These are phyloP conservation scores for Acer saccharum DNA, from an alignment of 345 rosid species.

Conservation along the genomic window DNA sequence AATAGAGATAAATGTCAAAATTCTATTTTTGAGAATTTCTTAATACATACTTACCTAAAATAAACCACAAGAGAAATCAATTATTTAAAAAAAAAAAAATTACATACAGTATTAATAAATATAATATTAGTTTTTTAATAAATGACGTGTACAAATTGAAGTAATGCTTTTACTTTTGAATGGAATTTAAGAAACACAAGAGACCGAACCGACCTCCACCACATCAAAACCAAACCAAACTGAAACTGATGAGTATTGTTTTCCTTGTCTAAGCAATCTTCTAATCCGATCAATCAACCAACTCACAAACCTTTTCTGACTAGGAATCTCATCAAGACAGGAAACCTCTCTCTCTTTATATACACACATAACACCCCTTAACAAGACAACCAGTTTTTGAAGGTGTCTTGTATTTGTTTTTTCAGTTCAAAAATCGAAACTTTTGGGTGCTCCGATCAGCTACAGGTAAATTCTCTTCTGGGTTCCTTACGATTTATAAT, in stretches of 20 bases:
- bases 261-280: background rate
- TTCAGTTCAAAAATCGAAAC: background rate
- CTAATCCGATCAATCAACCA: background rate
- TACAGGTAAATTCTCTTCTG: background rate
- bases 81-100: no score
- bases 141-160: no score
- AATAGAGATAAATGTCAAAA: no score
- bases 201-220: background rate
- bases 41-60: no score
- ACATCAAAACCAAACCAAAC: background rate
- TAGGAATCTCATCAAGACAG: background rate
- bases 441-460: background rate
- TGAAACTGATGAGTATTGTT: background rate
- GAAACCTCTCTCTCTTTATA: background rate
- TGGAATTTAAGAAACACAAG: background rate
- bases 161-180: no score
- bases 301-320: no score
- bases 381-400: background rate
- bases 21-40: no score
- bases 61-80: no score
- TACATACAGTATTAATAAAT: no score
- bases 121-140: no score
- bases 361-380: no score
- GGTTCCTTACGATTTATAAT: background rate
- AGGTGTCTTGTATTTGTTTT: background rate